phyloP scores from a whole-genome alignment of 129 eudicot species.

The Logfia minima region DNA sequence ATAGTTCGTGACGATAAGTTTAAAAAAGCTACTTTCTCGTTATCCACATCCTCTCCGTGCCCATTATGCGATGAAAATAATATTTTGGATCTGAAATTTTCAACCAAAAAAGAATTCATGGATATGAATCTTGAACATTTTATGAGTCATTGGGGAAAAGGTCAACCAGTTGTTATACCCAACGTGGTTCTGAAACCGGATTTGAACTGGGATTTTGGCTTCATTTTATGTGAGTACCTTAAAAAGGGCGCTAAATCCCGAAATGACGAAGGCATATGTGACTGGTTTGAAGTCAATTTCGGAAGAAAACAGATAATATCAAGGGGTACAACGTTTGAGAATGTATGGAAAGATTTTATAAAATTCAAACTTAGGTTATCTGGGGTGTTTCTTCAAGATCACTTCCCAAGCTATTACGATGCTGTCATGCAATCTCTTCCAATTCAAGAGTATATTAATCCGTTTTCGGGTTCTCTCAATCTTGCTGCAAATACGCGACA shows the following conservation, averaged over 20 bases:
- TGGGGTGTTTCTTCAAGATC: conserved; percentile 50
- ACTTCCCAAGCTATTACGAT: conserved; percentile 49
- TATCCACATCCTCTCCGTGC: conserved; percentile 36
- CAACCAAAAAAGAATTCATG: conserved; percentile 40
- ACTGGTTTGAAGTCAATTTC: conserved; percentile 69
- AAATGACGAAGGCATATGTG: conserved; percentile 34
- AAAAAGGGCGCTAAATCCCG: conserved; percentile 38
- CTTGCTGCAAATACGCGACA: conserved; percentile 44
- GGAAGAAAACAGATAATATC: conserved; percentile 43
- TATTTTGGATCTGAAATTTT: conserved; percentile 45
- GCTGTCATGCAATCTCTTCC: conserved; percentile 59
- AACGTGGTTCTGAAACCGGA: conserved; percentile 37
- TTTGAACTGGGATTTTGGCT: conserved; percentile 69
- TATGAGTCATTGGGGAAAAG: conserved; percentile 73
- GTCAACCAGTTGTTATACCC: conserved; percentile 68
- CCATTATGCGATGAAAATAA: conserved; percentile 41
- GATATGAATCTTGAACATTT: conserved; percentile 57
- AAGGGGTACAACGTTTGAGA: conserved; percentile 46
- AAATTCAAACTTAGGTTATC: conserved; percentile 55
- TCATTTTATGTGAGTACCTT: conserved; percentile 55
- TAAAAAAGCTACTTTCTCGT: conserved; percentile 31
- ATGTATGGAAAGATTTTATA: conserved; percentile 44
- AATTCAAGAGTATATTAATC: conserved; percentile 61
- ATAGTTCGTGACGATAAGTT: conserved; percentile 27
- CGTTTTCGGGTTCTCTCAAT: conserved; percentile 58